Percentiles rank a stretch among this genome's conserved stretches.
Evolutionary conservation across 768 basidiomycete species (phyloP).

Genomic region (Trametes punicea): DNA sequence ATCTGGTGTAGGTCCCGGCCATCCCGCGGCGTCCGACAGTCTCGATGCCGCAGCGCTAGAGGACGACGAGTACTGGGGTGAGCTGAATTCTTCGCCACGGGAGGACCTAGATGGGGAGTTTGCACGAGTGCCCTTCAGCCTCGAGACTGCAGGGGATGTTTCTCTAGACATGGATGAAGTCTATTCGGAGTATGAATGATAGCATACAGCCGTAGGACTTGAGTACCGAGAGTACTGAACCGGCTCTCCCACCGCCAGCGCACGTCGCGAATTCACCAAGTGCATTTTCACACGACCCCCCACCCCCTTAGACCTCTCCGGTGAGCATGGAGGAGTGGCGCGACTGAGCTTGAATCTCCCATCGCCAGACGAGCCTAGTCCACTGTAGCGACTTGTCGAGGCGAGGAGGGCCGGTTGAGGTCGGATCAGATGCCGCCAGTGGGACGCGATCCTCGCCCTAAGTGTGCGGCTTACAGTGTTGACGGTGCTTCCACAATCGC

Average conservation of each 20-base stretch:
- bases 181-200: neutral
- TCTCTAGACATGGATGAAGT: neutral
- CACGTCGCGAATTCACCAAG: neutral
- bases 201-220: neutral
- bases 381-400: too few relatives aligned
- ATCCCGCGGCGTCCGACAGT: neutral
- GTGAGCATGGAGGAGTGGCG: neutral
- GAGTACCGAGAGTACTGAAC: too few relatives aligned
- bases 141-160: neutral
- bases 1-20: neutral
- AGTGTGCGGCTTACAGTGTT: too few relatives aligned
- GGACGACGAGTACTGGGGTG: neutral
- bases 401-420: too few relatives aligned
- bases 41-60: neutral
- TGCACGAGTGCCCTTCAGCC: neutral
- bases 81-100: neutral
- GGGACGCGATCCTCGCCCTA: too few relatives aligned
- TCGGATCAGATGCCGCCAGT: too few relatives aligned
- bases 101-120: neutral
- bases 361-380: neutral
- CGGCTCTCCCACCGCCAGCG: neutral
- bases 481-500: too few relatives aligned
- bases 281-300: neutral
- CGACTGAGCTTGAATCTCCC: neutral
- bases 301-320: neutral